These are phyloP conservation scores for Huntiella moniliformis DNA, from an alignment of 2,329 filamentous ascomycete genomes.

Conservation along the genomic window DNA sequence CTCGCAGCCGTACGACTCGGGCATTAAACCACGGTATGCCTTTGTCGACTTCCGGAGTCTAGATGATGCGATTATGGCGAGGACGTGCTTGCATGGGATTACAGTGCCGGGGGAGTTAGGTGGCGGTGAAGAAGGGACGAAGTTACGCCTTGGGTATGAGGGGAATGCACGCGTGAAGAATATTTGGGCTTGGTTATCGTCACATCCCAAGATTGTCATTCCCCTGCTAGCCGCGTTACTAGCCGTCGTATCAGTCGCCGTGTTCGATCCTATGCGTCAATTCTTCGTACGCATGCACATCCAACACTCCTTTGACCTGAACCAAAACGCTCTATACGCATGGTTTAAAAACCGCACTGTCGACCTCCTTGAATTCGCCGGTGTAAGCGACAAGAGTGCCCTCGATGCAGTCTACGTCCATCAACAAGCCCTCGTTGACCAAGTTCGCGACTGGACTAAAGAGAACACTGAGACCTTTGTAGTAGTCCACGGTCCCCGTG, in stretches of 20 bases:
- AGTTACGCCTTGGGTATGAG: slow-evolving; percentile 69
- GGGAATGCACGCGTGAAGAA: slow-evolving; percentile 56
- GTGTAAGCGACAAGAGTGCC: slow-evolving; percentile 42
- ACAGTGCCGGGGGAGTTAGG: slow-evolving; percentile 48
- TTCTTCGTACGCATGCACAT: slow-evolving; percentile 85
- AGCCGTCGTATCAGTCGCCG: slow-evolving; percentile 63
- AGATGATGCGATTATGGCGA: slow-evolving; percentile 67
- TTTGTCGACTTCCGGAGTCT: slow-evolving; percentile 57
- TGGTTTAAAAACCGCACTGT: slow-evolving; percentile 63
- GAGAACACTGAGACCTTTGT: slow-evolving; percentile 86
- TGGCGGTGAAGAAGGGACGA: slow-evolving; percentile 57
- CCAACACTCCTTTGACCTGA: slow-evolving; percentile 54
- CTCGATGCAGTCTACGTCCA: slow-evolving; percentile 77
- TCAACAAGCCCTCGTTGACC: slow-evolving; percentile 60
- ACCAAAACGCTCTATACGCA: slow-evolving; percentile 52
- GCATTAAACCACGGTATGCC: slow-evolving; percentile 63
- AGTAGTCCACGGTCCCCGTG: slow-evolving; percentile 78
- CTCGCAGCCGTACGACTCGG: slow-evolving; percentile 69
- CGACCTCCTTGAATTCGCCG: slow-evolving; percentile 41
- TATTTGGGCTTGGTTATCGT: slow-evolving; percentile 73
- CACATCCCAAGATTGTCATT: slow-evolving; percentile 73
- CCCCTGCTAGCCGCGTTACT: slow-evolving; percentile 64
- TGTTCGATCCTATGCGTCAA: slow-evolving; percentile 88
- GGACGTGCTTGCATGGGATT: slow-evolving; percentile 82
- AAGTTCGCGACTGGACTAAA: slow-evolving; percentile 68